Percentiles rank a stretch among this genome's conserved stretches.
Evolutionary conservation across 768 basidiomycete species (phyloP).

Genomic region (Favolaschia claudopus): DNA sequence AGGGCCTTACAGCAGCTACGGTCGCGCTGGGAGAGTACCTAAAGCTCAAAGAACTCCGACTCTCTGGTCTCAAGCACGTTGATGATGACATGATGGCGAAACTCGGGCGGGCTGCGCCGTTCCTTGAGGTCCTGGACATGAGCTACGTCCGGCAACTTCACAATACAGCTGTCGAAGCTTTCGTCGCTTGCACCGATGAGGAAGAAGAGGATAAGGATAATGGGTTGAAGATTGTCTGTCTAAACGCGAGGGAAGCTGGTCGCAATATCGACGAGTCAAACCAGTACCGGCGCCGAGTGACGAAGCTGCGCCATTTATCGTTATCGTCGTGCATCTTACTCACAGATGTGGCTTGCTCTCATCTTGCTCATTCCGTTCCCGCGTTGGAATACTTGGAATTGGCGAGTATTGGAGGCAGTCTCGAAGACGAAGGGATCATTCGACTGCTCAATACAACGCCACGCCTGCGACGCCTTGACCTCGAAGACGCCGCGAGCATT

Average conservation of each 20-base stretch:
- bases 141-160: constrained; percentile 76
- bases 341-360: constrained; percentile 77
- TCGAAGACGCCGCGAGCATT: constrained; percentile 84
- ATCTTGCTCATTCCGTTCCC: constrained; percentile 76
- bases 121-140: constrained; percentile 81
- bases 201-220: constrained; percentile 40
- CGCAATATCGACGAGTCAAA: constrained; percentile 59
- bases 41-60: constrained; percentile 64
- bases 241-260: constrained; percentile 72
- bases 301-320: constrained; percentile 74
- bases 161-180: constrained; percentile 78
- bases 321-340: constrained; percentile 76
- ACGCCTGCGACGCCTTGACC: constrained; percentile 75
- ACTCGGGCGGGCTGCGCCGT: constrained; percentile 73
- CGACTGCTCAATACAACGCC: constrained; percentile 75
- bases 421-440: constrained; percentile 79
- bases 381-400: constrained; percentile 80
- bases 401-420: constrained; percentile 72
- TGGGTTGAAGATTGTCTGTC: constrained; percentile 52
- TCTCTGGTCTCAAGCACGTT: constrained; percentile 72
- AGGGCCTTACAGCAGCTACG: constrained; percentile 52
- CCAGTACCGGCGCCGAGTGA: constrained; percentile 66
- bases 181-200: constrained; percentile 60
- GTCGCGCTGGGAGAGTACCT: constrained; percentile 56
- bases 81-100: constrained; percentile 67